These are phyloP conservation scores for Hippophae gyantsensis DNA, from an alignment of 306 rosid genomes.

Conservation along the genomic window DNA sequence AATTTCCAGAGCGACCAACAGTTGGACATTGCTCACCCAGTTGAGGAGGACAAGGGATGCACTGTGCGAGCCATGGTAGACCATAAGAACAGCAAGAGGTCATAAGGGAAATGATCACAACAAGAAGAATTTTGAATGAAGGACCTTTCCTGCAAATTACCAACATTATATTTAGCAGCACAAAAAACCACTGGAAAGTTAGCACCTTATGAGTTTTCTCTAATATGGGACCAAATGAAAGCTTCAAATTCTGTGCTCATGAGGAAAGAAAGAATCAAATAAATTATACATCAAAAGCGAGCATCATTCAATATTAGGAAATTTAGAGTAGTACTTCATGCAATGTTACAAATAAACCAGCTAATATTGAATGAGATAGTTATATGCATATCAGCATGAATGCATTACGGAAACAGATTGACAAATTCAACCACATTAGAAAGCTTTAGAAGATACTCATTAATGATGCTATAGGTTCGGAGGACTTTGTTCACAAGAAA, in stretches of 20 bases:
- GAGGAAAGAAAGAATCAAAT: too few species aligned
- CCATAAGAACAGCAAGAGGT: constrained; percentile 59
- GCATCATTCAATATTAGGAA: too few species aligned
- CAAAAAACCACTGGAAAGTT: background rate
- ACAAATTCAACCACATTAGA: constrained; percentile 4
- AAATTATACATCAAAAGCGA: too few species aligned
- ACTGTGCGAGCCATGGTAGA: constrained; percentile 62
- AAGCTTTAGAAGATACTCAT: constrained; percentile 46
- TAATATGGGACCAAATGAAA: too few species aligned
- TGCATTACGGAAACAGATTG: background rate
- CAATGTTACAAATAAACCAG: too few species aligned
- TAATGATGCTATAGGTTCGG: constrained; percentile 53
- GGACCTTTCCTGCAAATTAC: constrained; percentile 67
- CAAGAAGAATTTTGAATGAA: constrained; percentile 48
- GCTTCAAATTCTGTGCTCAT: too few species aligned
- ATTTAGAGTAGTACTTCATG: too few species aligned
- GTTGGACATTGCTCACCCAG: constrained; percentile 53
- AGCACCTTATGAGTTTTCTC: background rate
- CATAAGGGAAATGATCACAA: constrained; percentile 38
- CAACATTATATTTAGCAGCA: constrained; percentile 18
- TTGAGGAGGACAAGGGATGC: constrained; percentile 55
- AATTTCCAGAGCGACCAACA: constrained; percentile 49
- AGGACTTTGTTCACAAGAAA: constrained; percentile 65
- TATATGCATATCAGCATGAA: background rate
- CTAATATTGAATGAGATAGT: background rate